A percentile compares a stretch with the other conserved stretches of the same genome.
phyloP scores from a whole-genome alignment of 2,329 filamentous ascomycete species.

The Fusarium neocosmosporiellum region DNA sequence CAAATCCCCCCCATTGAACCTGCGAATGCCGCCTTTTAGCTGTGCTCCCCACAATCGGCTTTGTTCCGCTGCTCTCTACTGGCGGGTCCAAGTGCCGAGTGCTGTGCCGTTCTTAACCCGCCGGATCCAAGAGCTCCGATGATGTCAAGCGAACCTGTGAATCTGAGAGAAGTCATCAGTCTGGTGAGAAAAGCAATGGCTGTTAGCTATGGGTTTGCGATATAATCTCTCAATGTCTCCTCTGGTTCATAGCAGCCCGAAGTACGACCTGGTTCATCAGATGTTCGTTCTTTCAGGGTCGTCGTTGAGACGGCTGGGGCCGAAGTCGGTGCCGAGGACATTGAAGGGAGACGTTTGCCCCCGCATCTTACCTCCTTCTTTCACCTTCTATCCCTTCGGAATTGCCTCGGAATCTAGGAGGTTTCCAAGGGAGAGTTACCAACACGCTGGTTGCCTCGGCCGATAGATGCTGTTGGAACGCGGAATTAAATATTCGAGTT shows the following conservation, averaged over 20 bases:
- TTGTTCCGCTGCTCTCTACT: slow-evolving; percentile 4
- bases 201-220: neutral
- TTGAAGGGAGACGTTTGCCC: neutral
- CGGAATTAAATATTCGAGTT: neutral
- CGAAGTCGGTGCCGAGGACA: slow-evolving; percentile 2
- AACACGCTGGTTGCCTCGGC: neutral
- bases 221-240: neutral
- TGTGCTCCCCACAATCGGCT: neutral
- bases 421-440: neutral
- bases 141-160: neutral
- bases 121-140: neutral
- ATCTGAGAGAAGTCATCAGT: neutral
- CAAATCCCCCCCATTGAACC: slow-evolving; percentile 9
- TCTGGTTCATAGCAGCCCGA: neutral
- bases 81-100: slow-evolving; percentile 22
- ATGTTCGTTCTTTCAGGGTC: neutral
- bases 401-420: neutral
- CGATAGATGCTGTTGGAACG: slow-evolving; percentile 4
- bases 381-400: neutral
- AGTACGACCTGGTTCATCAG: neutral
- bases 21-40: neutral
- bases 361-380: neutral
- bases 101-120: neutral
- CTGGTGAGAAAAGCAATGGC: neutral
- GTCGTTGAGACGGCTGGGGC: neutral